Conservation (phyloP, 108 stramenopile genomes). For the Cyclostephanos invisitatus region DNA sequence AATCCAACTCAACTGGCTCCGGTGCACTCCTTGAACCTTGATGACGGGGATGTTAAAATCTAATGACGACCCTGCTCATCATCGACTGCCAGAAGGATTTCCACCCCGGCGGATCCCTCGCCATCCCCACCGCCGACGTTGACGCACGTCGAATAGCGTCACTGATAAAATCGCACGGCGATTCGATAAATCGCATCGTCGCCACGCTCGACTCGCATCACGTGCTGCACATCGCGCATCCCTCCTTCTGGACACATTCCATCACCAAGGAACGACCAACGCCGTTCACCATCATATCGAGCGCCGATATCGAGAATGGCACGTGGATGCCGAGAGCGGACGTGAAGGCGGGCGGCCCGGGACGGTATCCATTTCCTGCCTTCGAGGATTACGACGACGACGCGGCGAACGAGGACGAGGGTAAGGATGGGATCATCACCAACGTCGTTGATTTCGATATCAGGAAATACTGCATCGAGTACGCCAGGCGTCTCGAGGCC, state of each 20-base stretch:
- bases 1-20: too few species aligned
- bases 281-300: constrained; percentile 87
- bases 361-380: neutral
- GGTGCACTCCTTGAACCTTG: too few species aligned
- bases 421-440: too few species aligned
- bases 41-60: too few species aligned
- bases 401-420: neutral
- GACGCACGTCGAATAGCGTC: constrained; percentile 83
- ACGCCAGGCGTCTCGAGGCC: constrained; percentile 67
- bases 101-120: constrained; percentile 91
- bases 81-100: constrained; percentile 94
- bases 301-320: constrained; percentile 34
- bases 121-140: constrained; percentile 78
- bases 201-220: constrained; percentile 94
- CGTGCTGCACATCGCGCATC: constrained; percentile 93
- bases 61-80: constrained; percentile 72
- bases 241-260: constrained; percentile 74
- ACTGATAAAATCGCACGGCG: constrained; percentile 55
- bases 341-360: neutral
- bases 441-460: constrained; percentile 47
- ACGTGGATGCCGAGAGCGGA: constrained; percentile 17
- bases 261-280: constrained; percentile 44
- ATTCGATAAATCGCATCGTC: constrained; percentile 72
- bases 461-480: constrained; percentile 58
- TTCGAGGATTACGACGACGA: neutral